Evolutionary conservation across 257 asterid species (phyloP).

Genomic region (Lycium ferocissimum): DNA sequence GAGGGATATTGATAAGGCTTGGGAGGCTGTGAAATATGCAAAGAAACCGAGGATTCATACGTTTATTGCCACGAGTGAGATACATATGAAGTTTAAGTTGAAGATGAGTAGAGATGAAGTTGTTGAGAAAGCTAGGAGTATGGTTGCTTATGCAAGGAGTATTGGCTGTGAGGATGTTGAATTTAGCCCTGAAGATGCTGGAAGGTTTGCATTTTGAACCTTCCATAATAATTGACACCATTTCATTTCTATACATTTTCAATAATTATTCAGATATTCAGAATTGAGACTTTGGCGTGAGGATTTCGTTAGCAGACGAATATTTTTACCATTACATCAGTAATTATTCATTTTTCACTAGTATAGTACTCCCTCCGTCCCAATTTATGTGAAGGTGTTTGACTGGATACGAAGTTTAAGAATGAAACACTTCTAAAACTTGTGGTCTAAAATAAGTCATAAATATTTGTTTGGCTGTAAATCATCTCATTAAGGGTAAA

Average conservation of each 20-base stretch:
- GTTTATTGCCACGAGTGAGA: conserved; percentile 94
- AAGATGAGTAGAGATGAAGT: conserved; percentile 80
- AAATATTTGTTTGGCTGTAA: too few relatives aligned
- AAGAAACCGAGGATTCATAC: conserved; percentile 92
- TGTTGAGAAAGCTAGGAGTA: conserved; percentile 81
- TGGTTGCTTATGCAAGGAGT: conserved; percentile 88
- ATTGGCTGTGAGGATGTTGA: conserved; percentile 94
- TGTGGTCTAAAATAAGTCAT: too few relatives aligned
- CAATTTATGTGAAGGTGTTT: too few relatives aligned
- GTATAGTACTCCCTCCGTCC: not conserved
- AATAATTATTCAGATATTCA: not conserved
- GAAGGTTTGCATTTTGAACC: conserved; percentile 59
- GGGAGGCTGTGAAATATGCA: conserved; percentile 95
- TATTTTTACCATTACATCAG: not conserved
- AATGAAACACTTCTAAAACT: too few relatives aligned
- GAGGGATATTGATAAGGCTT: conserved; percentile 85
- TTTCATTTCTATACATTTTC: not conserved
- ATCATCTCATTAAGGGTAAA: too few relatives aligned
- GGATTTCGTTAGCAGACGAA: not conserved
- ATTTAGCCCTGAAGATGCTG: conserved; percentile 98
- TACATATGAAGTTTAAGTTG: conserved; percentile 89
- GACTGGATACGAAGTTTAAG: too few relatives aligned
- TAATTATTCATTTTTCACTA: not conserved
- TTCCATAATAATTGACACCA: not conserved
- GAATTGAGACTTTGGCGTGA: not conserved